Evolutionary conservation across 768 basidiomycete species (phyloP), one percentile per base, ranked within the genome.

Genomic region (Coprinopsis cinerea): DNA sequence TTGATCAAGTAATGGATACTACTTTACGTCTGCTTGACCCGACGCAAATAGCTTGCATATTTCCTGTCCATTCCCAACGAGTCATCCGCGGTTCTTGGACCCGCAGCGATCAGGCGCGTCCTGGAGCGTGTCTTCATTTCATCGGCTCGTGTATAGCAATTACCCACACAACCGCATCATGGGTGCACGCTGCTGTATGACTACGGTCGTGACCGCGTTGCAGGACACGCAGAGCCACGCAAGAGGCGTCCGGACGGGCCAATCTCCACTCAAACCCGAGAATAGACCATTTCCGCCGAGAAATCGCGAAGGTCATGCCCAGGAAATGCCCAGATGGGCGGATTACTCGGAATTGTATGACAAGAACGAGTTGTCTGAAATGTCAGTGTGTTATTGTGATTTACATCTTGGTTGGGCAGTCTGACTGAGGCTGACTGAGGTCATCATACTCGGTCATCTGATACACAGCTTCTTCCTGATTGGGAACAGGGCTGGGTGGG

Each of bases 391-490:
- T 23, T 44, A 57, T 49, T 47, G 51, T 55, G 53, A 55, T 55
- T 53, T 55, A 46, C 44, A 46, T 42, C 30, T 13, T 41, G 41
- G 47, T 55, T 52, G 52, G 44, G 55, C 54, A 49, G 54, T 51
- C 43, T 46, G 36, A 46, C 49, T 50, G 52, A 39, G 17, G 56
- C 57, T 59, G 55, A 55, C 56, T 58, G 56, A 63, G 60, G 64
- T 64, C 61, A 63, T 57, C 51, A 53, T 58, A 52, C 52, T 52
- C 48, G 62, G 64, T 68, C 66, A 67, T 64, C 59, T 67, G 69
- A 69, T 59, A 43, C 51, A 47, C 49, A 51, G 43, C 42, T 32
- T 44, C 42, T 11, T n/a, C 20, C 30, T 24, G 27, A 34, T 28
- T 51, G 47, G 46, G 47, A 23, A 48, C 17, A 4, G 24, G 26